Evolutionary conservation across 2,329 filamentous ascomycete species (phyloP), one percentile per base, ranked within the genome.

Genomic region (Claviceps spartinae): DNA sequence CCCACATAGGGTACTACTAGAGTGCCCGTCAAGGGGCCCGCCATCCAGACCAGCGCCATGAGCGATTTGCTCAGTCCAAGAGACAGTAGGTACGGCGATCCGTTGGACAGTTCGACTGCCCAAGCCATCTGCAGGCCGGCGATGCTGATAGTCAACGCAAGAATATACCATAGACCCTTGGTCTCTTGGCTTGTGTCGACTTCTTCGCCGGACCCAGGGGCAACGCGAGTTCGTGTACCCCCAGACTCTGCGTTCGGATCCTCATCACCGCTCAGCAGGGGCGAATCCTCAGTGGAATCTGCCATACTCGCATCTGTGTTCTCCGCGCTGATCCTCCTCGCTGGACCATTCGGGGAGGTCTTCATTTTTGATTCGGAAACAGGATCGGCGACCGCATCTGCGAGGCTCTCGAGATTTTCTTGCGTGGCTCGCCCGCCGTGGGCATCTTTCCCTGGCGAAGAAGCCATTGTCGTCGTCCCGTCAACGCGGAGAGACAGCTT

Each of bases 51-150:
- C 57, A 90, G 74, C 18, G 87, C 86, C 74, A 91, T 85, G 44
- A 90, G 69, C 40, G 86, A 85, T 70, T 91, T 90, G 75, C 82
- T 88, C 67, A 93, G 76, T 11, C 87, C 87, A 34, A 93, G 77
- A 1, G 86, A 89, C 42, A 91, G 72, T 42, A 93, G 72, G 62
- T 86, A 93, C 5, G 87, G 86, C 50, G 91, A 95, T 60, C 90
- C 90, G 71, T 95, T 91, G 51, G 89, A 95, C 43, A 95, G 75
- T 67, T 97, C 91, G 43, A 95, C 89, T 1, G 90, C 90, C 91
- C 91, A 97, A 30, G 91, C 89, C 59, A 97, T 86, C 69, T 97
- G 91, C 56, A 97, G 73, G 24, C 88, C 91, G 54, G 88, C 88
- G 59, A 95, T 86, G 63, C 86, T 83, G 55, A 96, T 74, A 6